Base-by-base conservation (phyloP, 2,329 filamentous ascomycete genomes). In the Gyromitra esculenta region DNA sequence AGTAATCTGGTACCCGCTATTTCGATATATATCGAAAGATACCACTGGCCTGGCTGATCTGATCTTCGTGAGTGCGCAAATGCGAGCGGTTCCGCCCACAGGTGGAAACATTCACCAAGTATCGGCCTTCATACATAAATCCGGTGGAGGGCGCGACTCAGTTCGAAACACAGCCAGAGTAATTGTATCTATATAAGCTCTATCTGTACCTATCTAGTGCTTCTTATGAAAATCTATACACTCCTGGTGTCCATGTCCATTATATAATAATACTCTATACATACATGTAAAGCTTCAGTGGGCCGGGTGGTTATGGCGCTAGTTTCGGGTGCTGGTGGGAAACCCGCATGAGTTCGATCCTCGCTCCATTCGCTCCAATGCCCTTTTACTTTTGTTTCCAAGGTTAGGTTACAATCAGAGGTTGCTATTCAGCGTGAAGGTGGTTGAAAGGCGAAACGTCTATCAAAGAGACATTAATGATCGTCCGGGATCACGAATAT, bases 301-400 rank as follows among this genome's bases (percentile, higher is more conserved):
- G 59, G 73, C 57, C 65, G 56, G 71, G 73, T 71, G 65, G 65
- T 71, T 75, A 75, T 75, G 73, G 65, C 65, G 73, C 73, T 75
- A 75, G 66, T 63, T 74, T 68, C 71, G 54, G 73, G 66, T 75
- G 73, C 73, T 75, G 71, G 65, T 75, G 73, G 72, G 72, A 56
- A 75, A 75, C 72, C 72, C 64, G 64, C 64, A 56, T 69, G 64
- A 75, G 72, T 70, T 75, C 73, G 73, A 75, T 75, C 73, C 73
- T 75, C 73, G 71, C 73, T 75, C 73, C 59, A 75, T 75, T 75
- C 73, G 71, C 5, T 13, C 31, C 45, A 4, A 18, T 63, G 25
- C 25, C 4, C 25, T 75, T 69, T 54, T 57, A 6, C 52, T 9
- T 45, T 9, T 52, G 48, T 52, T 52, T 6, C 15, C 18, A 52